phyloP scores from a whole-genome alignment of 306 rosid species.

The Phaseolus lunatus region DNA sequence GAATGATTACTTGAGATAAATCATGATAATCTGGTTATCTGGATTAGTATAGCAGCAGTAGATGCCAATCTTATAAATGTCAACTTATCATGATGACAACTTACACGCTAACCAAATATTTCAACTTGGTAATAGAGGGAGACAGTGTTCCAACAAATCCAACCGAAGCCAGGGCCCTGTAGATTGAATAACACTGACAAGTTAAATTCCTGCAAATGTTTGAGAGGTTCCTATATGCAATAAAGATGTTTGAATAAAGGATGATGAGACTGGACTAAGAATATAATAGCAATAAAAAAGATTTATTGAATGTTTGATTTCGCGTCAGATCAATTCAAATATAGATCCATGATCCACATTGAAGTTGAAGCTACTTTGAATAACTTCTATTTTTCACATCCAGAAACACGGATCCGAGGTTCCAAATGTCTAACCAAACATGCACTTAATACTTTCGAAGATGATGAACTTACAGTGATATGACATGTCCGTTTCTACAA shows the following conservation, averaged over 20 bases:
- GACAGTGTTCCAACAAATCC: slow-evolving; percentile 88
- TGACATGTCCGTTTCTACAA: slow-evolving; percentile 79
- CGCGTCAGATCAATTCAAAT: too few species aligned
- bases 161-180: slow-evolving; percentile 78
- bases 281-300: not conserved
- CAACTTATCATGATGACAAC: slow-evolving; percentile 43
- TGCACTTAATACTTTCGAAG: not conserved
- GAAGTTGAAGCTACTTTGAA: too few species aligned
- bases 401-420: too few species aligned
- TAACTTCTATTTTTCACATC: too few species aligned
- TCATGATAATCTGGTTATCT: too few species aligned
- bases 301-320: not conserved
- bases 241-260: slow-evolving; percentile 8
- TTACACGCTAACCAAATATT: slow-evolving; percentile 82
- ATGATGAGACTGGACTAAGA: slow-evolving; percentile 7
- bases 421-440: too few species aligned
- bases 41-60: too few species aligned
- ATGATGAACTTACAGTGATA: slow-evolving; percentile 75
- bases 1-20: too few species aligned
- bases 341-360: too few species aligned
- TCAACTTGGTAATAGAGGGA: slow-evolving; percentile 74
- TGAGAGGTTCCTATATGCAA: not conserved
- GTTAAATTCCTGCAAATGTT: slow-evolving; percentile 39
- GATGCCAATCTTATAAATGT: slow-evolving; percentile 19
- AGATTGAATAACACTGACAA: slow-evolving; percentile 41